Evolutionary conservation across 257 asterid species (phyloP).

Genomic region (Penstemon barbatus): DNA sequence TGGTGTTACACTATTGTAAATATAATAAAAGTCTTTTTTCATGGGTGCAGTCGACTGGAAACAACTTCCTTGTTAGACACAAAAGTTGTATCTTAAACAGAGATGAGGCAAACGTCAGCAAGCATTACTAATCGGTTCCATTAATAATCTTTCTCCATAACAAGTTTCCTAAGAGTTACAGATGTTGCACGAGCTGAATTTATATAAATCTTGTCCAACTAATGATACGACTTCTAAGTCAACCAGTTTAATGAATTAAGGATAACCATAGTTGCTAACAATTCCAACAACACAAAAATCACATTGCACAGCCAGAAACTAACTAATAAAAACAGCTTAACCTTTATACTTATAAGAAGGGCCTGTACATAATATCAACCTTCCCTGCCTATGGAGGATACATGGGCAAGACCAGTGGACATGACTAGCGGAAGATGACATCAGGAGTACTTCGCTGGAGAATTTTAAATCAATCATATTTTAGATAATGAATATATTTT

Average conservation of each 20-base stretch:
- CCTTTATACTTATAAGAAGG: too few relatives aligned
- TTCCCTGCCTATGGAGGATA: too few relatives aligned
- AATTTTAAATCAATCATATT: too few relatives aligned
- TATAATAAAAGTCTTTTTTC: not conserved
- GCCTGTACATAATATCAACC: too few relatives aligned
- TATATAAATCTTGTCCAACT: not conserved
- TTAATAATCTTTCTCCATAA: conserved; percentile 11
- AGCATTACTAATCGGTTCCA: not conserved
- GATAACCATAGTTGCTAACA: too few relatives aligned
- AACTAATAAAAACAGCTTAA: too few relatives aligned
- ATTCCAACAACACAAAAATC: too few relatives aligned
- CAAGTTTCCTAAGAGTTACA: not conserved
- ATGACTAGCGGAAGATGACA: too few relatives aligned
- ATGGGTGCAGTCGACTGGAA: not conserved
- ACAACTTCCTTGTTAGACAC: not conserved
- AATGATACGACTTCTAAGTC: not conserved
- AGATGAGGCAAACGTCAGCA: not conserved
- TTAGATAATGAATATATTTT: too few relatives aligned
- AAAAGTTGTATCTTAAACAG: not conserved
- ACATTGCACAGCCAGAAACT: too few relatives aligned
- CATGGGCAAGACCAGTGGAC: too few relatives aligned
- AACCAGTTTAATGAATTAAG: not conserved
- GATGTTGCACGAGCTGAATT: not conserved
- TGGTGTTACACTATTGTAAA: not conserved
- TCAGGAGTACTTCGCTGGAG: too few relatives aligned